Evolutionary conservation across 805 yeast genomes (phyloP), one percentile per base, ranked within the genome.

Genomic region (Nadsonia fulvescens): DNA sequence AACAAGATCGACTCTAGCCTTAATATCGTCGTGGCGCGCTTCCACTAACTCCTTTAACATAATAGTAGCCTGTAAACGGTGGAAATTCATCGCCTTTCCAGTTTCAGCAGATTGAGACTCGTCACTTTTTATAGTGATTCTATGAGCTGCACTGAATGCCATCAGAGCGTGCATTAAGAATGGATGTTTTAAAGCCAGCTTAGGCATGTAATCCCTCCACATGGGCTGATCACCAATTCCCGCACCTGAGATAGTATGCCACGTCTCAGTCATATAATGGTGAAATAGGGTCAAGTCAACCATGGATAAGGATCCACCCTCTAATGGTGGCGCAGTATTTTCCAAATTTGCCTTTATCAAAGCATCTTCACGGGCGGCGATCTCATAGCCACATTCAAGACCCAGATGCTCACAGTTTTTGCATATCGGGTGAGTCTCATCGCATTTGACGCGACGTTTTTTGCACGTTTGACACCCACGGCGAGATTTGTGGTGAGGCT

Each of bases 381-480:
- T 24, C 15, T 44, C 40, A 40, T 76, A 82, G 2, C 73, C 63
- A 51, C 96, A 83, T 14, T 65, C 72, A 18, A 83, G 56, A 12
- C 76, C 73, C 69, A 83, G 66, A 34, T 81, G 71, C 25, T 57
- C 51, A 50, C 96, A 83, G 50, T 81, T 81, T 12, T 55, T 54
- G 47, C 96, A 83, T 5, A 56, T 45, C 1, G 95, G 95, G 33
- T 70, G 74, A 1, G 56, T 54, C 47, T 86, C 95, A 46, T 83
- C 95, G 56, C 96, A 83, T 46, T 83, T 83, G 21, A 86, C 94
- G 27, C 95, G 58, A 39, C 96, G 63, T 36, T 66, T 63, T 44
- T 83, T 83, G 52, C 96, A 83, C 2, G 91, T 77, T 20, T 70
- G 64, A 51, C 96, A 83, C 0, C 96, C 96, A 30, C 69, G 66